These are phyloP conservation scores for Nakazawaea holstii DNA, from an alignment of 805 yeast genomes.

Conservation along the genomic window DNA sequence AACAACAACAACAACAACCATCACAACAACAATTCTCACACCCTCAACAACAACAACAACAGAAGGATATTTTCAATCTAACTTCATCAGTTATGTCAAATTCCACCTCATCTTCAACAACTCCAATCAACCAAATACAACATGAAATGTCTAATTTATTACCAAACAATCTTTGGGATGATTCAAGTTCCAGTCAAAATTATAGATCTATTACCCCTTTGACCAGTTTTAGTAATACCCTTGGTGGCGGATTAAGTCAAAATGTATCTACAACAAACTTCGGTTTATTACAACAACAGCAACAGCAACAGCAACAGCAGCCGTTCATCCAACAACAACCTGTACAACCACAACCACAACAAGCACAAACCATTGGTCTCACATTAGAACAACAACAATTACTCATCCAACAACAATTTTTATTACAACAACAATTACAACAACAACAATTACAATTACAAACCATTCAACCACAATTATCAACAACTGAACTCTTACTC, in stretches of 20 bases:
- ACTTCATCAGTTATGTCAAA: background rate
- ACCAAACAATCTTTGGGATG: slow-evolving; percentile 11
- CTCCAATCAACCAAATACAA: background rate
- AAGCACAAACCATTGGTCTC: slow-evolving; percentile 4
- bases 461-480: slow-evolving; percentile 3
- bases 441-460: slow-evolving; percentile 10
- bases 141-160: slow-evolving; percentile 10
- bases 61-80: background rate
- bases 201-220: slow-evolving; percentile 5
- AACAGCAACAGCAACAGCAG: slow-evolving; percentile 1
- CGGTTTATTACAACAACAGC: background rate
- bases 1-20: background rate
- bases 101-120: slow-evolving; percentile 3
- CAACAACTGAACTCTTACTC: background rate
- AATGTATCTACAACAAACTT: background rate
- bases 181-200: background rate
- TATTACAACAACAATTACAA: slow-evolving; percentile 11
- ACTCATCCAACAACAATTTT: slow-evolving; percentile 10
- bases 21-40: slow-evolving; percentile 1
- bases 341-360: slow-evolving; percentile 1
- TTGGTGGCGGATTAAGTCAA: background rate
- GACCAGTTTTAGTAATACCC: slow-evolving; percentile 3
- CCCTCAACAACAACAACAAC: background rate
- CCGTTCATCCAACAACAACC: background rate
- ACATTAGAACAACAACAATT: slow-evolving; percentile 11